A percentile compares a stretch with the other conserved stretches of the same genome.
Conservation (phyloP, 2,329 filamentous ascomycete species). For the Pseudocercospora eumusae region DNA sequence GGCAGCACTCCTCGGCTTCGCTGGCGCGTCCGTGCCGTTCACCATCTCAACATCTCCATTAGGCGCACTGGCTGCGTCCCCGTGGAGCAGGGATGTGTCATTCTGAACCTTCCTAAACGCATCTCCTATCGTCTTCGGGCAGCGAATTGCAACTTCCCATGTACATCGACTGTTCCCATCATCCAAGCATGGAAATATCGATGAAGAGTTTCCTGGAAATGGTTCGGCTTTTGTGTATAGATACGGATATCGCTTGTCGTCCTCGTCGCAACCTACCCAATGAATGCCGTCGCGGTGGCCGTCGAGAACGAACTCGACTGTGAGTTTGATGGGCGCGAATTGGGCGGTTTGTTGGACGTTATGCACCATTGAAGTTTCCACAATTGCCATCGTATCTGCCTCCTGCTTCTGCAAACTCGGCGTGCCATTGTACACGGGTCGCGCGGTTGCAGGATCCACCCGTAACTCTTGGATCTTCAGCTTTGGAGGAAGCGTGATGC, state of each 20-base stretch:
- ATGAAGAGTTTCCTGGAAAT: constrained; percentile 76
- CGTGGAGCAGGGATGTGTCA: constrained; percentile 28
- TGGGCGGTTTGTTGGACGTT: constrained; percentile 36
- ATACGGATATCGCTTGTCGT: constrained; percentile 83
- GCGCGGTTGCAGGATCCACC: constrained; percentile 40
- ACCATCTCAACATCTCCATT: constrained; percentile 42
- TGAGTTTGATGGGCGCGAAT: constrained; percentile 63
- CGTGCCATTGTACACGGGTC: constrained; percentile 48
- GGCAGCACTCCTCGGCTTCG: constrained; percentile 23
- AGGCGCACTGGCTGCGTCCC: constrained; percentile 43
- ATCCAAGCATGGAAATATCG: constrained; percentile 91
- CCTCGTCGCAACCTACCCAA: constrained; percentile 81
- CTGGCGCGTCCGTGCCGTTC: constrained; percentile 37
- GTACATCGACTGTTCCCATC: constrained; percentile 76
- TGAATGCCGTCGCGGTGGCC: constrained; percentile 83
- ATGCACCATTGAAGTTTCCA: constrained; percentile 34
- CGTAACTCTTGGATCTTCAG: constrained; percentile 64
- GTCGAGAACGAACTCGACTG: constrained; percentile 75
- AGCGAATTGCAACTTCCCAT: constrained; percentile 87
- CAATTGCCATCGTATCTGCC: constrained; percentile 38
- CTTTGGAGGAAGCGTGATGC: constrained; percentile 60
- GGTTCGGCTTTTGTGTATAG: constrained; percentile 82
- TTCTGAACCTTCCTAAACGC: constrained; percentile 50
- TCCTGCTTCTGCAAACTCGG: constrained; percentile 37
- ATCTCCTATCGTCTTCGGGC: constrained; percentile 83